These are phyloP conservation scores for Torrubiella hemipterigena DNA, from an alignment of 2,329 filamentous ascomycete genomes.

Conservation along the genomic window DNA sequence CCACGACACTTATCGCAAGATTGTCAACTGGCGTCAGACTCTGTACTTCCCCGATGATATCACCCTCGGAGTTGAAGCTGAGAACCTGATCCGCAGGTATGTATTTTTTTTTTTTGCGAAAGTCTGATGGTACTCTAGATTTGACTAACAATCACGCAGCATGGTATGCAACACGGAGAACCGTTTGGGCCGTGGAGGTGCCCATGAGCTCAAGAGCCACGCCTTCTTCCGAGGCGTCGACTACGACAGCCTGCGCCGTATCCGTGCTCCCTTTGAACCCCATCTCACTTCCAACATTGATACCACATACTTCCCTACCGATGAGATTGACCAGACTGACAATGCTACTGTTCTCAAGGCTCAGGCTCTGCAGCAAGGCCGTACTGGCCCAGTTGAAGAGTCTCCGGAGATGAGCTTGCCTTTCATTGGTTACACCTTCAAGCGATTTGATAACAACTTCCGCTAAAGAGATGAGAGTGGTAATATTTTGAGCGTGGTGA, in stretches of 20 bases:
- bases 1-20: slow-evolving; percentile 97
- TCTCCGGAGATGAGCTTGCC: slow-evolving; percentile 91
- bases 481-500: no score
- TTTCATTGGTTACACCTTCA: slow-evolving; percentile 61
- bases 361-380: slow-evolving; percentile 61
- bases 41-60: slow-evolving; percentile 96
- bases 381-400: slow-evolving; percentile 49
- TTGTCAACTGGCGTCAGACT: slow-evolving; percentile 94
- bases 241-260: slow-evolving; percentile 83
- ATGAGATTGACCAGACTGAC: slow-evolving; percentile 95
- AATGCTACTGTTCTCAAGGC: slow-evolving; percentile 79
- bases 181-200: slow-evolving; percentile 76
- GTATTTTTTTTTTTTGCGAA: slow-evolving; percentile 18
- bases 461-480: no score
- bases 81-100: slow-evolving; percentile 84
- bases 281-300: slow-evolving; percentile 88
- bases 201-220: slow-evolving; percentile 86
- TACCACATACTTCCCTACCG: slow-evolving; percentile 96
- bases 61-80: slow-evolving; percentile 74
- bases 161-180: slow-evolving; percentile 91
- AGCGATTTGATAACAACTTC: slow-evolving; percentile 76
- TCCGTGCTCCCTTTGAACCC: slow-evolving; percentile 92
- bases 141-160: slow-evolving; percentile 32
- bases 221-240: slow-evolving; percentile 95
- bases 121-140: background rate